phyloP scores from a whole-genome alignment of 352 stramenopile species.

The Peronospora tabacina region DNA sequence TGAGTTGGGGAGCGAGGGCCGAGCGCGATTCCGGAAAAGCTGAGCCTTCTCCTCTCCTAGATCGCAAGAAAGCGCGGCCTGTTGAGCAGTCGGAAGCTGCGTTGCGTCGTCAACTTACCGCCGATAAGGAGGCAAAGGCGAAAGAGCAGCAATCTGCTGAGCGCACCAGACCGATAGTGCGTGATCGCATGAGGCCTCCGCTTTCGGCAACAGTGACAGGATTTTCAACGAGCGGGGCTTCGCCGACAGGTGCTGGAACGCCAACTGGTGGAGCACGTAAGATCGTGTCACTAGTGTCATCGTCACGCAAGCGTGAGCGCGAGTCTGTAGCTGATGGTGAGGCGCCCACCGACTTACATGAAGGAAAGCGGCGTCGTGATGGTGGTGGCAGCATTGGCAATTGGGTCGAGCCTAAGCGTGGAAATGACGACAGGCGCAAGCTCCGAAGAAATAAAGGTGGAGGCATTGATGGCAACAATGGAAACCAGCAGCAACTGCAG shows the following conservation, averaged over 20 bases:
- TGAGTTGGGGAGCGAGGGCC: conserved; percentile 12
- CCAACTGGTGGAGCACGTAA: conserved; percentile 36
- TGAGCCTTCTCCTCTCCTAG: conserved; percentile 19
- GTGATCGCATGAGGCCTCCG: conserved; percentile 25
- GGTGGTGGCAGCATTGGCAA: conserved; percentile 14
- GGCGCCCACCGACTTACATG: conserved; percentile 6
- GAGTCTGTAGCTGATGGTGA: conserved; percentile 25
- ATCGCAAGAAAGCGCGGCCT: conserved; percentile 43
- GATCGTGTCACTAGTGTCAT: conserved; percentile 72
- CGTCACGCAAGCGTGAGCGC: conserved; percentile 61
- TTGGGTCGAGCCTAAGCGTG: conserved; percentile 22
- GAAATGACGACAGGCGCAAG: conserved; percentile 43
- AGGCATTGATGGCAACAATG: conserved; percentile 22
- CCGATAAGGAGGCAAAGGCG: conserved; percentile 54
- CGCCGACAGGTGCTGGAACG: conserved; percentile 13
- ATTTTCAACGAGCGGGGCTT: conserved; percentile 7
- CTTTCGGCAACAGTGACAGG: conserved; percentile 14
- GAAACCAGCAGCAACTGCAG: conserved; percentile 29
- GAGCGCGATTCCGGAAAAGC: conserved; percentile 14
- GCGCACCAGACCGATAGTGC: conserved; percentile 13
- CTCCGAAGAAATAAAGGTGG: conserved; percentile 40
- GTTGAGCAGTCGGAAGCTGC: conserved; percentile 55
- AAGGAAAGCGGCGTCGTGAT: conserved; percentile 47
- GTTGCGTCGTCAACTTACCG: conserved; percentile 60
- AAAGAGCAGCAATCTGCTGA: conserved; percentile 23